Evolutionary conservation across 371 early-diverging fungal species (phyloP), one percentile per base, ranked within the genome.

Genomic region (Phascolomyces articulosus): DNA sequence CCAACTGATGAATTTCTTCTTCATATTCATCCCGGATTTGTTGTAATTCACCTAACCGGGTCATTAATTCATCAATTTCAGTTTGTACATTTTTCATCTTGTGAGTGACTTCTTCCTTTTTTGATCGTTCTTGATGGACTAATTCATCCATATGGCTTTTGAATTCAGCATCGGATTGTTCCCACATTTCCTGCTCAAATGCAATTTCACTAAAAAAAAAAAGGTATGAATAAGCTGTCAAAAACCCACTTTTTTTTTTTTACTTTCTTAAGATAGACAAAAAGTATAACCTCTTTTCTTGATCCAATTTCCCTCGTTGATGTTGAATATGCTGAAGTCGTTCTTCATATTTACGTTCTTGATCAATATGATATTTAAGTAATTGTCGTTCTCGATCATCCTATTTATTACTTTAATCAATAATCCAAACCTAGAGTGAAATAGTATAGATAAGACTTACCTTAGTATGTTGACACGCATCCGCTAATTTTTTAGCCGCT

Each of bases 101-200:
- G 13, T 4, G 48, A 16, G 29, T 48, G 23, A 66, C 21, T 16
- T 63, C 62, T 4, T 63, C 31, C 49, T 66, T 63, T 48, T 61
- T 58, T 11, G 34, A 27, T 47, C 49, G 38, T 24, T 68, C 69
- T 10, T 68, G 60, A 24, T 61, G 67, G 6, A 69, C 64, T 6
- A 67, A 40, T 28, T 72, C 66, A 57, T 69, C 66, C 49, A 68
- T 41, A 23, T 47, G 58, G 13, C 58, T 66, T 15, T 55, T 21
- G 57, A 62, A 64, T 13, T 72, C 69, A 23, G 65, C 41, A 31
- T 68, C 38, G 1, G 68, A 47, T 23, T 69, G 66, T 40, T 72
- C 67, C 73, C 73, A 72, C 64, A 72, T 72, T 61, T 72, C 64
- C 41, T 60, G 20, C 21, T 72, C 69, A 55, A 68, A 72, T 1